phyloP scores from a whole-genome alignment of 148 eudicot genomes.

The Camellia granthamiana region DNA sequence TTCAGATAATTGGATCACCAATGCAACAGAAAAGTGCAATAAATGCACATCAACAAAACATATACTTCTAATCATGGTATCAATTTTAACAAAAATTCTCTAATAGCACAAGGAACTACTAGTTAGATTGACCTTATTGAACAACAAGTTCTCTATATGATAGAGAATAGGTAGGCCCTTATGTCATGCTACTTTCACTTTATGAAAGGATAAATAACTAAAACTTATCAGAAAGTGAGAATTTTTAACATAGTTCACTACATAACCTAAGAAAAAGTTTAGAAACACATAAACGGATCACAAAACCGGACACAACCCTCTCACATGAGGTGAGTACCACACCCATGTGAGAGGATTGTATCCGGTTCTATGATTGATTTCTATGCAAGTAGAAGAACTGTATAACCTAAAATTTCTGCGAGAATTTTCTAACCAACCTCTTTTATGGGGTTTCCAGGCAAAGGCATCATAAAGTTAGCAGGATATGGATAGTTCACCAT shows the following conservation, averaged over 20 bases:
- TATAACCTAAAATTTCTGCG: neutral
- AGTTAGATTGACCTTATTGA: neutral
- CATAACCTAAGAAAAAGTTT: neutral
- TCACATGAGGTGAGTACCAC: no score
- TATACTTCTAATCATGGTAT: neutral
- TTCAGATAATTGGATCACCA: neutral
- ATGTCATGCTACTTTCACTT: neutral
- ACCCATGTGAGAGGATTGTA: no score
- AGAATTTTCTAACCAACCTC: conserved; percentile 53
- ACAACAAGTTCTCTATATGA: neutral
- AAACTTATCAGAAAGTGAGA: neutral
- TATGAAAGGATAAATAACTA: neutral
- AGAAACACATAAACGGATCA: no score
- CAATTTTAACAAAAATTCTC: neutral
- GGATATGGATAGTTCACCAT: conserved; percentile 90
- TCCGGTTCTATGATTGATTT: no score
- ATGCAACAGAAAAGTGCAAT: neutral
- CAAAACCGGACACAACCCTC: no score
- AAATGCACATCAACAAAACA: neutral
- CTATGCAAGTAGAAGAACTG: no score
- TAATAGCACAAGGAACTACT: neutral
- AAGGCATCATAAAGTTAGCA: conserved; percentile 69
- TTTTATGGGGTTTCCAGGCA: conserved; percentile 86
- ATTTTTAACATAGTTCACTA: neutral
- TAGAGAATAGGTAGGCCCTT: neutral